Conservation (phyloP, 371 early-diverging fungal species). For the Actinomucor elegans region DNA sequence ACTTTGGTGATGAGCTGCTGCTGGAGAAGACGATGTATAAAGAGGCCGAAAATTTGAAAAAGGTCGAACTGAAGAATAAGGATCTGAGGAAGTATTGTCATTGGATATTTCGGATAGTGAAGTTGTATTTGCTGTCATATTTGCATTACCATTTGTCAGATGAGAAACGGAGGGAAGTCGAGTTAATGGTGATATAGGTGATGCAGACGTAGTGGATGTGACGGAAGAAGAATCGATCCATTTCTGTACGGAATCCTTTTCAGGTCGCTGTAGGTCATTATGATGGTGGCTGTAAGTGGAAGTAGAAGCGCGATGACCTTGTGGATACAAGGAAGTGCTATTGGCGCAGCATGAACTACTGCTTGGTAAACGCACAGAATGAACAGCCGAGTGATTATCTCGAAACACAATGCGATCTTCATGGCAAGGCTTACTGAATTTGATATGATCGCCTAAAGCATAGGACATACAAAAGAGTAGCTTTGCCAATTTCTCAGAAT, state of each 20-base stretch:
- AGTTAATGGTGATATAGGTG: slow-evolving; percentile 14
- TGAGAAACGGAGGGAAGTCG: slow-evolving; percentile 32
- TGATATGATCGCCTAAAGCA: slow-evolving; percentile 42
- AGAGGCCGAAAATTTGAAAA: slow-evolving; percentile 28
- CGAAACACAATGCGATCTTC: slow-evolving; percentile 39
- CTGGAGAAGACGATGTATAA: slow-evolving; percentile 13
- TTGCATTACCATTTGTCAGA: slow-evolving; percentile 13
- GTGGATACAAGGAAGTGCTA: background rate
- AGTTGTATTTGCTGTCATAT: background rate
- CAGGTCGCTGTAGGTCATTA: background rate
- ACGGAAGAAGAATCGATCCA: slow-evolving; percentile 26
- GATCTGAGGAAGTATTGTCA: slow-evolving; percentile 18
- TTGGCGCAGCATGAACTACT: slow-evolving; percentile 26
- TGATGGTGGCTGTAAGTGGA: background rate
- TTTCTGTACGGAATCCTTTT: slow-evolving; percentile 18
- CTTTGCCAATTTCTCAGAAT: slow-evolving; percentile 38
- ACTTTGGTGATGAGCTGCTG: background rate
- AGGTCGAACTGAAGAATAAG: slow-evolving; percentile 33
- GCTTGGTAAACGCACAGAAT: slow-evolving; percentile 30
- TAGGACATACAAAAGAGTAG: slow-evolving; percentile 45
- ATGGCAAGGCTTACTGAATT: slow-evolving; percentile 37
- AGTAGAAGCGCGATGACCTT: background rate
- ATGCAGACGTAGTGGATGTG: slow-evolving; percentile 3
- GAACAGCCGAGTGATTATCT: slow-evolving; percentile 16
- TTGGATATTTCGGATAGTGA: slow-evolving; percentile 2